Evolutionary conservation across 2,329 filamentous ascomycete genomes (phyloP).

Genomic region (Aspergillus puulaauensis): DNA sequence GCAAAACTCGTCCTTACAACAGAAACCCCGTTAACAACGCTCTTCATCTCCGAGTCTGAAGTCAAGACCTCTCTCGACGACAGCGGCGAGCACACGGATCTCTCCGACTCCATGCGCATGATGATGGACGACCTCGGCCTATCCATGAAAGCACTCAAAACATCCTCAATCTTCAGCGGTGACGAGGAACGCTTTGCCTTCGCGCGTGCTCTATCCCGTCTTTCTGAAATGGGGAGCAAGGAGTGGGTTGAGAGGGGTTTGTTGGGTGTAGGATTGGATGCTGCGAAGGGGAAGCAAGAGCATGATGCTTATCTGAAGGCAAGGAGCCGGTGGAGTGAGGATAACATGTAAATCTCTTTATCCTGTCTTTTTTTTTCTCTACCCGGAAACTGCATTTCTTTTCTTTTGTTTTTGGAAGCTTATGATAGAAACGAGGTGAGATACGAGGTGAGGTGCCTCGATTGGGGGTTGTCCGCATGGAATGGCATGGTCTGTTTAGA

Average conservation of each 20-base stretch:
- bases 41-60: constrained; percentile 77
- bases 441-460: too few species aligned
- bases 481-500: neutral
- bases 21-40: constrained; percentile 76
- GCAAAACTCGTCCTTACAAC: constrained; percentile 96
- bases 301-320: constrained; percentile 50
- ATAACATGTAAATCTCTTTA: constrained; percentile 38
- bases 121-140: constrained; percentile 86
- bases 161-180: constrained; percentile 82
- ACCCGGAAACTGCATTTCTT: neutral
- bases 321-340: constrained; percentile 51
- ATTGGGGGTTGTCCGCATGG: neutral
- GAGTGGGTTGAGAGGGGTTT: constrained; percentile 88
- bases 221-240: constrained; percentile 89
- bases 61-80: constrained; percentile 58
- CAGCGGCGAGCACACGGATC: constrained; percentile 49
- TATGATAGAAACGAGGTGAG: neutral
- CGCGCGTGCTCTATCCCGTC: constrained; percentile 76
- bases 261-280: constrained; percentile 41
- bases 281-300: constrained; percentile 45
- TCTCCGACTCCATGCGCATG: constrained; percentile 71
- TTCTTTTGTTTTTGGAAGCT: neutral
- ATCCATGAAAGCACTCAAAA: constrained; percentile 81
- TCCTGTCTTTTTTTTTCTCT: too few species aligned
- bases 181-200: constrained; percentile 98